A percentile compares a stretch with the other conserved stretches of the same genome.
Conservation (phyloP, 768 basidiomycete genomes). For the Naganishia vishniacii region DNA sequence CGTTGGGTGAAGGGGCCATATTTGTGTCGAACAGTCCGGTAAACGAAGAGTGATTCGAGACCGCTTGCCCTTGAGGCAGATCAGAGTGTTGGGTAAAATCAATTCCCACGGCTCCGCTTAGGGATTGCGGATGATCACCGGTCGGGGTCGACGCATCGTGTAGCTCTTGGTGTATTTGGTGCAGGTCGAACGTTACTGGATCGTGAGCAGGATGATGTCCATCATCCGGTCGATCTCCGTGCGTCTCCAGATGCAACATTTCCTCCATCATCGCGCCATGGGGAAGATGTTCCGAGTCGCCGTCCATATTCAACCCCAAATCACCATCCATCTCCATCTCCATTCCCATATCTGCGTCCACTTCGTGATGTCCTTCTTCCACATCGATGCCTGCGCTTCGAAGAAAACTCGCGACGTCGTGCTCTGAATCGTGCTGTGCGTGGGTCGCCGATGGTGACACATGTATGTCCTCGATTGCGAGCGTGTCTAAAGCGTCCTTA, state of each 20-base stretch:
- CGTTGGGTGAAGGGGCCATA: constrained; percentile 3
- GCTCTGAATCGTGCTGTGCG: neutral
- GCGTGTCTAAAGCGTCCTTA: neutral
- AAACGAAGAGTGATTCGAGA: neutral
- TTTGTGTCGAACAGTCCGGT: neutral
- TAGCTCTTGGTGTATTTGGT: constrained; percentile 19
- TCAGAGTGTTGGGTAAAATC: no score
- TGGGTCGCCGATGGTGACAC: neutral
- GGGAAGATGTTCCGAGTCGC: neutral
- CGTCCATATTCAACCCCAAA: neutral
- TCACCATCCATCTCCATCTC: neutral
- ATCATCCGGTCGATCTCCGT: neutral
- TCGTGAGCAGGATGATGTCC: neutral
- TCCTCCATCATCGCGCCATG: neutral
- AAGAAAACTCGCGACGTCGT: constrained; percentile 12
- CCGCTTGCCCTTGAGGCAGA: neutral
- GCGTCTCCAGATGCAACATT: constrained; percentile 1
- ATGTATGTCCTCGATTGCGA: constrained; percentile 1
- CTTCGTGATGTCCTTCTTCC: neutral
- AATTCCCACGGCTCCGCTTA: neutral
- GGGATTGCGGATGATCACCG: neutral
- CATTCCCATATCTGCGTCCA: constrained; percentile 13
- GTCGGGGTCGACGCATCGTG: neutral
- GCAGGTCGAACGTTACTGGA: constrained; percentile 6
- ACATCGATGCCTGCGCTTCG: constrained; percentile 5